Conservation (phyloP, 176 grass and related monocot species). For the Microstegium vimineum region DNA sequence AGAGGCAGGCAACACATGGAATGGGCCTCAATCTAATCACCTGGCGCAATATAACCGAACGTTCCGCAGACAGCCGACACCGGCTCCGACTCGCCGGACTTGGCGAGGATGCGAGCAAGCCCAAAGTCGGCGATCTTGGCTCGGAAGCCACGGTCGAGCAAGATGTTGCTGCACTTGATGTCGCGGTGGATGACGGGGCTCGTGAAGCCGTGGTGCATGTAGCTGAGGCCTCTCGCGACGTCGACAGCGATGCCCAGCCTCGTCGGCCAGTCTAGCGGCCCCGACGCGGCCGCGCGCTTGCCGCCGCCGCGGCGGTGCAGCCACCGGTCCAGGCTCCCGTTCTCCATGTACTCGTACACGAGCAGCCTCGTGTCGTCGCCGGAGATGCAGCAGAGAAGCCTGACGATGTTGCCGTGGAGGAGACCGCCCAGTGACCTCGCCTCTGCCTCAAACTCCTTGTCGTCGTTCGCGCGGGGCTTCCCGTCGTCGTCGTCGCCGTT, state of each 20-base stretch:
- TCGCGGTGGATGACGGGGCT: slow-evolving; percentile 70
- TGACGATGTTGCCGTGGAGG: slow-evolving; percentile 48
- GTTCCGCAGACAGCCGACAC: not conserved
- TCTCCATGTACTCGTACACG: slow-evolving; percentile 61
- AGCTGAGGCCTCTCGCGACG: not conserved
- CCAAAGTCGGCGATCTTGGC: slow-evolving; percentile 11
- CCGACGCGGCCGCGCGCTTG: not conserved
- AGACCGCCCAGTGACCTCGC: slow-evolving; percentile 37
- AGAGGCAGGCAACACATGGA: not conserved
- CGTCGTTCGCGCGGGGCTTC: not conserved
- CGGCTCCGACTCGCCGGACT: not conserved
- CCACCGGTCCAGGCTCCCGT: slow-evolving; percentile 45
- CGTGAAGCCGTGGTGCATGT: slow-evolving; percentile 68
- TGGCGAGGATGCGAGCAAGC: not conserved
- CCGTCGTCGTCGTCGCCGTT: not conserved
- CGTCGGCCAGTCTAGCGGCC: not conserved
- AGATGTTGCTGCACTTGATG: slow-evolving; percentile 85
- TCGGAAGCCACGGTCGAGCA: not conserved
- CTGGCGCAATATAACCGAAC: not conserved
- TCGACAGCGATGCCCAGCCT: not conserved
- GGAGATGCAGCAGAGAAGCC: slow-evolving; percentile 48
- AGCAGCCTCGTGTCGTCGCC: slow-evolving; percentile 30
- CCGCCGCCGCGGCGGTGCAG: slow-evolving; percentile 3
- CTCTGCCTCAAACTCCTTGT: slow-evolving; percentile 47
- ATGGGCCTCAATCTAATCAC: too few species aligned